phyloP scores from a whole-genome alignment of 805 yeast species.

The Yarrowia sp. region DNA sequence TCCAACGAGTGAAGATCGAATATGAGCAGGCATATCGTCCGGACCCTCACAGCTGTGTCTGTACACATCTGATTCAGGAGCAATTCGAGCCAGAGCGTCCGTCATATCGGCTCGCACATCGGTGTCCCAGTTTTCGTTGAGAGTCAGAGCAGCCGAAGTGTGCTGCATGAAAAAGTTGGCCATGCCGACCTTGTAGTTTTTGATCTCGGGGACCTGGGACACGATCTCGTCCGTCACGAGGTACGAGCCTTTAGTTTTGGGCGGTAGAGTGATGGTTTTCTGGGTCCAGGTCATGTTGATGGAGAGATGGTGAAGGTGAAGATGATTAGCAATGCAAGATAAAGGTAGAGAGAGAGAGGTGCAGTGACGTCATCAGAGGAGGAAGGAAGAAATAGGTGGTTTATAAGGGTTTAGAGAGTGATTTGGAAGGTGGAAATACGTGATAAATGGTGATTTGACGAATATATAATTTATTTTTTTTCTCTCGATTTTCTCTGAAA shows the following conservation, averaged over 20 bases:
- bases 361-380: not conserved
- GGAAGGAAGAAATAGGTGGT: no score
- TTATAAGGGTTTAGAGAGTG: no score
- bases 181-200: constrained; percentile 58
- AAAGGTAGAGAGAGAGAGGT: not conserved
- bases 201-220: constrained; percentile 56
- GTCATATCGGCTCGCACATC: constrained; percentile 72
- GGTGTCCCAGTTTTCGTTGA: constrained; percentile 79
- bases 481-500: no score
- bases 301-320: not conserved
- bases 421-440: no score
- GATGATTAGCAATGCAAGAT: constrained; percentile 13
- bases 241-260: constrained; percentile 67
- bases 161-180: constrained; percentile 70
- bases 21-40: constrained; percentile 85
- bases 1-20: constrained; percentile 60
- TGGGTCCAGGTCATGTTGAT: constrained; percentile 55
- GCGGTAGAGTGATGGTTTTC: constrained; percentile 50
- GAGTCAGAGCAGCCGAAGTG: constrained; percentile 72
- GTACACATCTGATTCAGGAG: constrained; percentile 61
- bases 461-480: not conserved
- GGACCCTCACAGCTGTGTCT: constrained; percentile 69
- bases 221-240: constrained; percentile 67
- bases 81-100: constrained; percentile 58
- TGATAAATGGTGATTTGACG: no score